Base-by-base conservation (phyloP, 2,329 filamentous ascomycete genomes). In the Mycogone perniciosa region DNA sequence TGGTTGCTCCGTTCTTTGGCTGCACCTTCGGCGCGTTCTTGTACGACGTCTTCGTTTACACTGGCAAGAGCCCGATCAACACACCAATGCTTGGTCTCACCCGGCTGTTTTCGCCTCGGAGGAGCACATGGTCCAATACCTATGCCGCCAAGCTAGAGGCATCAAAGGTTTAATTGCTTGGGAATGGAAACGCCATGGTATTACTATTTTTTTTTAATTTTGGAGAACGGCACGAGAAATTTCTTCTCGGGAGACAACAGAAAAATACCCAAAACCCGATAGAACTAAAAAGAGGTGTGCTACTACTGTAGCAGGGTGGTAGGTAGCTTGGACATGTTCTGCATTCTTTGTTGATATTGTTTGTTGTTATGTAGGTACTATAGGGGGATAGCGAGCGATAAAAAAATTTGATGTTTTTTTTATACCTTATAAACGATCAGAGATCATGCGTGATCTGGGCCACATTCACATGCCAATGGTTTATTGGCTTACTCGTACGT, bases 51-150 rank as follows among this genome's bases (percentile, higher is more conserved):
- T 80, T 87, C 62, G 71, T 89, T 37, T 89, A 83, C 62, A 86
- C 82, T 0, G 85, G 85, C 4, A 67, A 84, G n/a, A 85, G 78
- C 57, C 84, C 85, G 1, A 73, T 89, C 57, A 89, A 89, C 66
- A 82, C 76, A 0, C 83, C 83, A 0, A 83, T 74, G 67, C 64
- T 86, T 60, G 84, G 85, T 0, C 60, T 88, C n/a, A 75, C 76
- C 57, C 71, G 78, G 29, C 59, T 85, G 0, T 54, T 67, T 34
- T 63, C 62, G 44, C 64, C 65, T 6, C 63, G 60, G 38, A 64
- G 62, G 40, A 63, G 60, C 29, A 64, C 66, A 9, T 71, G 67
- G 67, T 69, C 66, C 13, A 68, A 70, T 60, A 67, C 66, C 2
- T 61, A 65, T 47, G 52, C 29, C 8, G 54, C 38, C 52, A 53